phyloP scores from a whole-genome alignment of 202 grass and related monocot species.

The Panicum hallii region DNA sequence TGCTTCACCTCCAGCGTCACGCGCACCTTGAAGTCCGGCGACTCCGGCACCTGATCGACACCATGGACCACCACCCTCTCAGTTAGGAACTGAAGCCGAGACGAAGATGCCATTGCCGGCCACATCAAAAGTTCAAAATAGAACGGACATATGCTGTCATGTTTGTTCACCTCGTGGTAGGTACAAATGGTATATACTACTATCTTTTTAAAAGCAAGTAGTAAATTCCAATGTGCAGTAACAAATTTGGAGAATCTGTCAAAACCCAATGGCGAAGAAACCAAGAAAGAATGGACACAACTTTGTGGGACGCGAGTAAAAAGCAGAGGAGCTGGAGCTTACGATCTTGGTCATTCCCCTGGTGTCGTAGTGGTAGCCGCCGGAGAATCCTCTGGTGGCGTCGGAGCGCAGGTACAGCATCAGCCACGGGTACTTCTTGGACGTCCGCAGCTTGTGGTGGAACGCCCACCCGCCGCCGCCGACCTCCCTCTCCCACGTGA shows the following conservation, averaged over 20 bases:
- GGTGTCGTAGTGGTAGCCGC: conserved; percentile 92
- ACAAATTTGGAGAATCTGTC: neutral
- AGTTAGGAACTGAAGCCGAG: neutral
- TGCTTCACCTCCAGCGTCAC: conserved; percentile 67
- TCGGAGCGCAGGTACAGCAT: conserved; percentile 94
- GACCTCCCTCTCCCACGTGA: conserved; percentile 82
- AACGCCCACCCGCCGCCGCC: conserved; percentile 63
- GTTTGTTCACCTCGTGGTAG: neutral
- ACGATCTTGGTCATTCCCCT: conserved; percentile 94
- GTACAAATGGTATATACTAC: too few species aligned
- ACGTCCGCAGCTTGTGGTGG: conserved; percentile 79
- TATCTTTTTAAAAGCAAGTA: neutral
- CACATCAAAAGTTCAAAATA: neutral
- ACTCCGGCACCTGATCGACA: conserved; percentile 63
- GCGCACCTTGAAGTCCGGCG: conserved; percentile 87
- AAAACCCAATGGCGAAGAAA: neutral
- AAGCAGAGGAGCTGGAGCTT: conserved; percentile 30
- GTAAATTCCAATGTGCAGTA: neutral
- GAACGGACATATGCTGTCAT: neutral
- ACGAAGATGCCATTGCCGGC: neutral
- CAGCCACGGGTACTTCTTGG: conserved; percentile 79
- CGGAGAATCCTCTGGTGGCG: conserved; percentile 86
- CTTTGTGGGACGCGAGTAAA: neutral
- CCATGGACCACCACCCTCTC: neutral
- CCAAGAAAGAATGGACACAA: neutral